Evolutionary conservation across 2,329 filamentous ascomycete genomes (phyloP), one percentile per base, ranked within the genome.

Genomic region (Fusarium chlamydosporum): DNA sequence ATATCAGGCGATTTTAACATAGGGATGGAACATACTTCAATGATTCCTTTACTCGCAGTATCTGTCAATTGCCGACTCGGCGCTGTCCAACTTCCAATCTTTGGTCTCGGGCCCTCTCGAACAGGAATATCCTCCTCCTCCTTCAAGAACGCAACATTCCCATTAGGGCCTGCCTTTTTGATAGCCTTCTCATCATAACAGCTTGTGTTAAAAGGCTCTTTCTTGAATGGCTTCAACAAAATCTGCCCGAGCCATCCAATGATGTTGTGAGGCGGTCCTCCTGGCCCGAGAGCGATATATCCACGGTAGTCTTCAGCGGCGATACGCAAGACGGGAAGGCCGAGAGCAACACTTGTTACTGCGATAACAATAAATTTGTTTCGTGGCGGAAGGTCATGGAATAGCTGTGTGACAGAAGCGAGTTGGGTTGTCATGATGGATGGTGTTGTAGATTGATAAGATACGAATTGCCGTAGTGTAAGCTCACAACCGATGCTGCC

Each of bases 51-150:
- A 4, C 29, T 33, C 9, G 60, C 57, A 3, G 33, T 7, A 7
- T 63, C 67, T 6, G 56, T 67, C 23, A 70, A 23, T 34, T 69
- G 67, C 9, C 67, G 66, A 40, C 61, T 70, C 9, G 67, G 67
- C 27, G 51, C 66, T 41, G 67, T 63, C 66, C 66, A 69, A 6
- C 20, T 53, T 4, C 66, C 67, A 16, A 69, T 50, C 12, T 6
- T 41, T 0, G 66, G 66, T 42, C 56, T 57, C n/a, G 61, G 66
- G 11, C 40, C 54, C 27, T 56, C 23, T 18, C 65, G 66, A 41
- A 41, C 11, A 34, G 66, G 61, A 34, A 69, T 45, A 63, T 23
- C 23, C 23, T 69, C 47, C 23, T 69, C 47, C 7, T 67, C 48
- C 5, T 38, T 58, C 50, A 69, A 56, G 38, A 69, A 69, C 10